A percentile compares a stretch with the other conserved stretches of the same genome.
phyloP scores from a whole-genome alignment of 2,329 filamentous ascomycete genomes.

The Acarospora socialis region DNA sequence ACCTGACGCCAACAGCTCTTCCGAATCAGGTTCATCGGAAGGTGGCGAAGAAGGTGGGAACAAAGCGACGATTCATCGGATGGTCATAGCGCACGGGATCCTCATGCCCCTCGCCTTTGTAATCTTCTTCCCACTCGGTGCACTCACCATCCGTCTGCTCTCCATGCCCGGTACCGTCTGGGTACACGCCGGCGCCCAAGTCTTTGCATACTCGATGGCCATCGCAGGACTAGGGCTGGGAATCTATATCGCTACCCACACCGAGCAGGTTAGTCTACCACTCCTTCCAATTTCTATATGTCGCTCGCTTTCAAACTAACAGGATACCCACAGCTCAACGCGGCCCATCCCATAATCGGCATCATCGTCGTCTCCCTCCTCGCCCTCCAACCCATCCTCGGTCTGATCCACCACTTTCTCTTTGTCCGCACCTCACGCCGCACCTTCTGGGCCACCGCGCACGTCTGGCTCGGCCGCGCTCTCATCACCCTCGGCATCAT shows the following conservation, averaged over 20 bases:
- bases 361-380: conserved; percentile 28
- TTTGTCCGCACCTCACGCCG: conserved; percentile 26
- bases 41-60: neutral
- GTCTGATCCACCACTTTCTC: conserved; percentile 28
- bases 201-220: conserved; percentile 25
- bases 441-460: conserved; percentile 29
- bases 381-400: conserved; percentile 30
- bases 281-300: conserved; percentile 1
- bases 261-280: neutral
- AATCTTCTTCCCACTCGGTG: conserved; percentile 31
- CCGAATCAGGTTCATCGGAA: conserved; percentile 1
- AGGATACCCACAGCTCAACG: conserved; percentile 18
- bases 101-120: conserved; percentile 29
- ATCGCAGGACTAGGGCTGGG: conserved; percentile 30
- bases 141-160: conserved; percentile 29
- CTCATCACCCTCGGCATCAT: conserved; percentile 15
- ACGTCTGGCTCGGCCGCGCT: conserved; percentile 30
- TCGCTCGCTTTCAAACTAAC: conserved; percentile 17
- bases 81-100: conserved; percentile 27
- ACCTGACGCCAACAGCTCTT: neutral
- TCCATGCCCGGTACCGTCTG: conserved; percentile 21
- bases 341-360: conserved; percentile 34
- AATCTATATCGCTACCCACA: conserved; percentile 24
- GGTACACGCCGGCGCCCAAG: conserved; percentile 28
- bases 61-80: no score